Percentiles rank a stretch among this genome's conserved stretches.
Conservation (phyloP, 495 filamentous ascomycete species). For the Penicillium cinerascens region DNA sequence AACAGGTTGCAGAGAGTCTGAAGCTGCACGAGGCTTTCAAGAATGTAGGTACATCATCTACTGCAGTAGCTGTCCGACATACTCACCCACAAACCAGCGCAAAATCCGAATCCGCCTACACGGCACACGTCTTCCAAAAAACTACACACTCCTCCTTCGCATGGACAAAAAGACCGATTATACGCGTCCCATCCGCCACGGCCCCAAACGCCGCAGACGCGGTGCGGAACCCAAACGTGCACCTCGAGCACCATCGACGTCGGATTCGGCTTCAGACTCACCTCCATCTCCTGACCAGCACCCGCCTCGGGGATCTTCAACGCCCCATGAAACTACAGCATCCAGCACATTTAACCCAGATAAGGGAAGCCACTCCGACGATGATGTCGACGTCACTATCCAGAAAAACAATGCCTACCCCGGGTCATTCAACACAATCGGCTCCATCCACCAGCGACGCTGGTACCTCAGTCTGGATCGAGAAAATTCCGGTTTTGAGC, state of each 20-base stretch:
- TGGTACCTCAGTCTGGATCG: constrained; percentile 62
- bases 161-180: constrained; percentile 48
- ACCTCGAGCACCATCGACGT: constrained; percentile 18
- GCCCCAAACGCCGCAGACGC: constrained; percentile 29
- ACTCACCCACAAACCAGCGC: constrained; percentile 23
- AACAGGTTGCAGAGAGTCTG: constrained; percentile 44
- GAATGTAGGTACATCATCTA: constrained; percentile 25
- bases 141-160: constrained; percentile 58
- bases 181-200: constrained; percentile 20
- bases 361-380: constrained; percentile 11
- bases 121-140: constrained; percentile 52
- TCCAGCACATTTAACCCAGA: background rate
- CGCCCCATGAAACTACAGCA: background rate
- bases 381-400: constrained; percentile 42
- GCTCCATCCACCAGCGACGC: constrained; percentile 59
- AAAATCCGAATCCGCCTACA: constrained; percentile 61
- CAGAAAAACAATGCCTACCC: constrained; percentile 62
- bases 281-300: background rate
- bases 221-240: background rate
- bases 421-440: constrained; percentile 58
- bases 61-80: background rate
- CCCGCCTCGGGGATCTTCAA: background rate
- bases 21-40: constrained; percentile 54
- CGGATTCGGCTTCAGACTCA: constrained; percentile 10
- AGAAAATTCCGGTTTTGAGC: constrained; percentile 50